These are phyloP conservation scores for Pisolithus orientalis DNA, from an alignment of 768 basidiomycete species.

Conservation along the genomic window DNA sequence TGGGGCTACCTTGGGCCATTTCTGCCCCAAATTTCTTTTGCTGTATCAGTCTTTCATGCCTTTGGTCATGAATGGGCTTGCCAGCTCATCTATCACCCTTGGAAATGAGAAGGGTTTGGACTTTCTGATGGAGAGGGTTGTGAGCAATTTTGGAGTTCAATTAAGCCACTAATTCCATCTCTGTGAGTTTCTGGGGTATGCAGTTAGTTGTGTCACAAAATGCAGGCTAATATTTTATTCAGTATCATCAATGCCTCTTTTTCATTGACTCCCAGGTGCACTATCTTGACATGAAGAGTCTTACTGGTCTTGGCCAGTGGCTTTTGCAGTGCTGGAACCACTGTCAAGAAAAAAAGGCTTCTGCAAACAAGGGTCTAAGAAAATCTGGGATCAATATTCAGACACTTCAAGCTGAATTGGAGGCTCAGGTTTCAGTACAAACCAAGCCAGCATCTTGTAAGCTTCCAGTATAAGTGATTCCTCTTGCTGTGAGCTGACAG, in stretches of 20 bases:
- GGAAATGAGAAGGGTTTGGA: slow-evolving; percentile 19
- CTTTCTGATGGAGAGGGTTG: slow-evolving; percentile 24
- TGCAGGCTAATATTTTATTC: slow-evolving; percentile 8
- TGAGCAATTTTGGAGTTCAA: slow-evolving; percentile 20
- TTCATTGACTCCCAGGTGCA: slow-evolving; percentile 20
- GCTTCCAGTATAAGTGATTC: neutral
- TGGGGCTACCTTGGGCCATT: slow-evolving; percentile 1
- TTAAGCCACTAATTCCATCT: slow-evolving; percentile 14
- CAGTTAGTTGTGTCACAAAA: neutral
- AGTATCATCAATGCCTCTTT: slow-evolving; percentile 24
- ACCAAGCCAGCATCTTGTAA: slow-evolving; percentile 8
- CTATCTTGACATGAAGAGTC: slow-evolving; percentile 9
- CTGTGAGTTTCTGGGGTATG: slow-evolving; percentile 15
- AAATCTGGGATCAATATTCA: neutral
- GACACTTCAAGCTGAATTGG: slow-evolving; percentile 10
- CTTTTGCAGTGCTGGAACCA: slow-evolving; percentile 5
- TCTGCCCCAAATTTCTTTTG: slow-evolving; percentile 19
- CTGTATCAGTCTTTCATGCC: slow-evolving; percentile 30
- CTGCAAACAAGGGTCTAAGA: neutral
- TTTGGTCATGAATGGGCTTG: slow-evolving; percentile 31
- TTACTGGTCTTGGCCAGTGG: slow-evolving; percentile 12
- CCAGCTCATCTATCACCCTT: slow-evolving; percentile 31
- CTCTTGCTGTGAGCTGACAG: neutral
- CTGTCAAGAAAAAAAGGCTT: slow-evolving; percentile 4
- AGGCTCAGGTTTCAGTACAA: slow-evolving; percentile 13